Percentiles rank a stretch among this genome's conserved stretches.
phyloP scores from a whole-genome alignment of 225 moss, liverwort and hornwort species.

The Rhytidiadelphus loreus region DNA sequence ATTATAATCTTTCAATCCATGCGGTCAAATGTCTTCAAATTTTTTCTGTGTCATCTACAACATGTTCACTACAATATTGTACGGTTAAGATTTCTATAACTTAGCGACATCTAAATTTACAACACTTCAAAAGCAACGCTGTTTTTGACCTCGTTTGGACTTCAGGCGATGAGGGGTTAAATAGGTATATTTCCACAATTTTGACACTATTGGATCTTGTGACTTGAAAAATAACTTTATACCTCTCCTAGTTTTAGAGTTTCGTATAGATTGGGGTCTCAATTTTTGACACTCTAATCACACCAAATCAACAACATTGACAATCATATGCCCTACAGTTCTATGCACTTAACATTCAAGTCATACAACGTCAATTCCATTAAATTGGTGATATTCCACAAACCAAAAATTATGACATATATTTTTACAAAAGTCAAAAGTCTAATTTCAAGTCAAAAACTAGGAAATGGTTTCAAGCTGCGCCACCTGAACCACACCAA shows the following conservation, averaged over 20 bases:
- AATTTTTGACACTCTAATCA: not conserved
- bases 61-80: no score
- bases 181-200: not conserved
- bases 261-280: not conserved
- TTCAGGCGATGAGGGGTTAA: no score
- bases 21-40: no score
- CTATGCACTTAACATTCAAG: not conserved
- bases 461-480: fast-evolving
- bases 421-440: not conserved
- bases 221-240: not conserved
- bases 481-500: fast-evolving
- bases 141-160: no score
- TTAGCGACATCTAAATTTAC: no score
- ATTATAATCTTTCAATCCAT: no score
- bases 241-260: not conserved
- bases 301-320: not conserved
- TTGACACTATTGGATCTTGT: not conserved
- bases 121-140: no score
- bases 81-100: no score
- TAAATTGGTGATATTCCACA: not conserved
- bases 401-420: not conserved
- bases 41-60: no score
- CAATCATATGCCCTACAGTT: not conserved
- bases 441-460: not conserved
- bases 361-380: not conserved